Evolutionary conservation across 192 early-diverging fungal species (phyloP).

Genomic region (Dispira simplex): DNA sequence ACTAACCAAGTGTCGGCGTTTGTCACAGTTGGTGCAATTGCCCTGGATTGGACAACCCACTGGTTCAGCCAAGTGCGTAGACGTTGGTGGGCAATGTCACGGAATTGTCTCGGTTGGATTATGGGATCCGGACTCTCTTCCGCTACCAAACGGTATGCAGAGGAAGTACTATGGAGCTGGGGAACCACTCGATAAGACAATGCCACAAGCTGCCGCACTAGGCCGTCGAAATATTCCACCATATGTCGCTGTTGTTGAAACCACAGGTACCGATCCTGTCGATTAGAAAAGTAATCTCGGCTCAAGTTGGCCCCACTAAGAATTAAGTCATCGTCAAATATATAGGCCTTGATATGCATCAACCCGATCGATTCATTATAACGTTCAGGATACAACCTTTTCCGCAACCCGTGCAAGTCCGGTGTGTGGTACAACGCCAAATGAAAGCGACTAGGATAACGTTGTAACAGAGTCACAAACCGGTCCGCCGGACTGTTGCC

Average conservation of each 20-base stretch:
- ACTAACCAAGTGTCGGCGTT: conserved; percentile 45
- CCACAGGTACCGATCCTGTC: conserved; percentile 88
- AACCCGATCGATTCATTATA: conserved; percentile 91
- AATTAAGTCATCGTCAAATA: conserved; percentile 66
- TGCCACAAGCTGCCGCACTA: conserved; percentile 40
- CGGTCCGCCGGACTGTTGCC: conserved; percentile 49
- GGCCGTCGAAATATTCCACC: conserved; percentile 49
- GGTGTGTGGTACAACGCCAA: conserved; percentile 84
- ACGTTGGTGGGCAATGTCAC: background rate
- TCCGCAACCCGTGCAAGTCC: conserved; percentile 47
- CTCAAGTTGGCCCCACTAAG: conserved; percentile 76
- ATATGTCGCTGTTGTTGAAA: conserved; percentile 38
- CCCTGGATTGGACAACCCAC: background rate
- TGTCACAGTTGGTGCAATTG: too few species aligned
- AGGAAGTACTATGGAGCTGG: background rate
- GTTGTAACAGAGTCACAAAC: conserved; percentile 41
- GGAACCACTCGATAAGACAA: conserved; percentile 40
- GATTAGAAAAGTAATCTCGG: conserved; percentile 85
- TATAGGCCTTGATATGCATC: conserved; percentile 88
- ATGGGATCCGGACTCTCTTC: background rate
- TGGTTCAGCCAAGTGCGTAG: background rate
- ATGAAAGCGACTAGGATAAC: conserved; percentile 43
- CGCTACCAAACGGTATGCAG: background rate
- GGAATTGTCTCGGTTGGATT: background rate
- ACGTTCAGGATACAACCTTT: conserved; percentile 57